These are phyloP conservation scores for Fusarium multiceps DNA, from an alignment of 2,329 filamentous ascomycete genomes.

Conservation along the genomic window DNA sequence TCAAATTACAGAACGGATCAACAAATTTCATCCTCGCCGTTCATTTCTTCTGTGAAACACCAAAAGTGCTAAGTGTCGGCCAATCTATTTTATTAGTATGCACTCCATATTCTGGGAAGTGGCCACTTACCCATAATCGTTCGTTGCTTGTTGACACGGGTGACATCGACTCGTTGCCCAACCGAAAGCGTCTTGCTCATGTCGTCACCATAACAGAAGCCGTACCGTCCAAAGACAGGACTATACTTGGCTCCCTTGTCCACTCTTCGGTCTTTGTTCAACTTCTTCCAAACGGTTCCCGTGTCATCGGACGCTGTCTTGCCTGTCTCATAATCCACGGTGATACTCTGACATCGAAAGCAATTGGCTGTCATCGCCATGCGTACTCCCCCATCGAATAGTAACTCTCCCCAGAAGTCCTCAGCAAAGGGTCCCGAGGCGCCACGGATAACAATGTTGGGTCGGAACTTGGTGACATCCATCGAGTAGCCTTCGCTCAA, in stretches of 20 bases:
- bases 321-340: slow-evolving; percentile 40
- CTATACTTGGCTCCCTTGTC: slow-evolving; percentile 42
- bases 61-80: slow-evolving; percentile 33
- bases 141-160: slow-evolving; percentile 24
- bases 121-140: slow-evolving; percentile 36
- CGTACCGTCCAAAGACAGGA: slow-evolving; percentile 42
- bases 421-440: slow-evolving; percentile 33
- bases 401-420: slow-evolving; percentile 40
- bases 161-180: slow-evolving; percentile 30
- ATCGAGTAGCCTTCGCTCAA: slow-evolving; percentile 20
- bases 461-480: slow-evolving; percentile 44
- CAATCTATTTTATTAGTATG: slow-evolving; percentile 22
- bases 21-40: background rate
- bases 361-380: slow-evolving; percentile 42
- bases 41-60: slow-evolving; percentile 26
- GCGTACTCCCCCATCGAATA: slow-evolving; percentile 24
- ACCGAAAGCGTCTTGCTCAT: background rate
- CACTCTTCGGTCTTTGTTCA: slow-evolving; percentile 42
- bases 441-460: slow-evolving; percentile 40
- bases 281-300: slow-evolving; percentile 40
- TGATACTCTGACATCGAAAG: slow-evolving; percentile 43
- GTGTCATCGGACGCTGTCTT: slow-evolving; percentile 36
- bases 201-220: slow-evolving; percentile 37
- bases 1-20: background rate
- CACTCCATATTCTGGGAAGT: fast-evolving